Conservation (phyloP, 73 alveolate genomes). For the Paramecium bursaria region DNA sequence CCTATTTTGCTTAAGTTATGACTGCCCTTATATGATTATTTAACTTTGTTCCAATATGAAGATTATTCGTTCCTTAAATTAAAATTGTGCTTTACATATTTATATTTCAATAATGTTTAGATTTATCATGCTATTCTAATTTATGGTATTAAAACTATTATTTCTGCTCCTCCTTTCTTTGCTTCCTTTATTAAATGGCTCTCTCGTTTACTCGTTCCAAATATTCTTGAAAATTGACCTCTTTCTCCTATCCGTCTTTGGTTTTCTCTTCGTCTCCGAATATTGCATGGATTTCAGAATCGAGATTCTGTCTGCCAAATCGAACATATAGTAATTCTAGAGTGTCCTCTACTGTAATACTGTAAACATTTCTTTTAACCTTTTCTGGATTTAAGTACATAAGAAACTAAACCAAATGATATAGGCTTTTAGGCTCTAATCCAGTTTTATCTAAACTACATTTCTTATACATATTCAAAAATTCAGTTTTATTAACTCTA, state of each 20-base stretch:
- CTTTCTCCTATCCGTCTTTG: constrained; percentile 78
- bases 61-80: too few species aligned
- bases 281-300: constrained; percentile 82
- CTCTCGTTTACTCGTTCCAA: constrained; percentile 79
- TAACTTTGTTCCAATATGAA: too few species aligned
- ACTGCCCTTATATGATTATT: too few species aligned
- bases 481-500: constrained; percentile 89
- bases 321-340: constrained; percentile 96
- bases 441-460: constrained; percentile 91
- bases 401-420: constrained; percentile 95
- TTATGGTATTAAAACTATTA: constrained; percentile 48
- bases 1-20: too few species aligned
- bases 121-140: constrained; percentile 32
- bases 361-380: constrained; percentile 63
- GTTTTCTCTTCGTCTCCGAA: constrained; percentile 79
- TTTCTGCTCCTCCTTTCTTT: constrained; percentile 62
- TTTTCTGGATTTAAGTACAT: constrained; percentile 91
- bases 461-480: constrained; percentile 94
- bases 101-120: too few species aligned
- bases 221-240: constrained; percentile 77
- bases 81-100: too few species aligned
- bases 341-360: constrained; percentile 97
- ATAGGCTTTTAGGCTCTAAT: constrained; percentile 96
- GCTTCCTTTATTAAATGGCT: constrained; percentile 79
- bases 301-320: constrained; percentile 82